Evolutionary conservation across 345 rosid genomes (phyloP).

Genomic region (Geranium brycei): DNA sequence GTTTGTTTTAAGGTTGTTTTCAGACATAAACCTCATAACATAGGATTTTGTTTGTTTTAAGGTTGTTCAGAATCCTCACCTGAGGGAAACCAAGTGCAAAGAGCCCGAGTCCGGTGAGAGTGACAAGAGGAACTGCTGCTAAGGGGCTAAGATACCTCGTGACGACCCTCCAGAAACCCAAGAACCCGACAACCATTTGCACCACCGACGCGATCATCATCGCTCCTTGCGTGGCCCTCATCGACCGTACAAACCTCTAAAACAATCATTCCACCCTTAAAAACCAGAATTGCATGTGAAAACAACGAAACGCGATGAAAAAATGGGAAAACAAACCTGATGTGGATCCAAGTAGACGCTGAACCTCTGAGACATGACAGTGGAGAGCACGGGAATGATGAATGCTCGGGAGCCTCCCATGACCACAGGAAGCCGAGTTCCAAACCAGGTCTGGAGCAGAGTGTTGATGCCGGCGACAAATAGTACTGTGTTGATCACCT

Average conservation of each 20-base stretch:
- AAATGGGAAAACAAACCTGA: constrained; percentile 24
- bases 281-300: too few relatives aligned
- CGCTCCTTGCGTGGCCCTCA: constrained; percentile 75
- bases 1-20: background rate
- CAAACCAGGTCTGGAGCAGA: constrained; percentile 53
- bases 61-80: constrained; percentile 22
- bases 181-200: constrained; percentile 57
- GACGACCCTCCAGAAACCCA: constrained; percentile 74
- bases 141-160: constrained; percentile 70
- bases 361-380: constrained; percentile 37
- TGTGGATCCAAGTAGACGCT: constrained; percentile 29
- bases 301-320: background rate
- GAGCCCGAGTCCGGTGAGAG: constrained; percentile 79
- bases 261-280: too few relatives aligned
- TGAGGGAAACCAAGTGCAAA: constrained; percentile 58
- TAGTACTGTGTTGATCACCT: constrained; percentile 55
- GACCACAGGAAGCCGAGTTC: constrained; percentile 73
- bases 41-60: too few relatives aligned
- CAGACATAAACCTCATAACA: too few relatives aligned
- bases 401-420: constrained; percentile 69
- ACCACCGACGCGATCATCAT: constrained; percentile 49
- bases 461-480: constrained; percentile 79
- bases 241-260: constrained; percentile 52
- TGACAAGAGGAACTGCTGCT: constrained; percentile 67
- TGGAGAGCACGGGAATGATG: constrained; percentile 55